These are phyloP conservation scores for Porphyrellus cyaneotinctus DNA, from an alignment of 768 basidiomycete species.

Conservation along the genomic window DNA sequence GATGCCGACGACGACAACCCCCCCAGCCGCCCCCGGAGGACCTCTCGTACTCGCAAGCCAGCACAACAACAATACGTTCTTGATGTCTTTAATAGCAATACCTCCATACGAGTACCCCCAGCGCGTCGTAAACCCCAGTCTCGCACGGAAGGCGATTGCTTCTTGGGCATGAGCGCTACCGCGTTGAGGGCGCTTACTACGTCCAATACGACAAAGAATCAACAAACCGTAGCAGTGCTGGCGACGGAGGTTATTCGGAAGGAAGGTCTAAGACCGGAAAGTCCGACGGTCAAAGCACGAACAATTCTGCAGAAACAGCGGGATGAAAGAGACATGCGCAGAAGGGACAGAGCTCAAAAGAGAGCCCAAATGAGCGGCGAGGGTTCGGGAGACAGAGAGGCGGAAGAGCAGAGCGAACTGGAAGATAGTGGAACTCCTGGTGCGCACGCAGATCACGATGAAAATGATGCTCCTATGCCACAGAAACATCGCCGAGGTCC, in stretches of 20 bases:
- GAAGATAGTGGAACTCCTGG: constrained; percentile 1
- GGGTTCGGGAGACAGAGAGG: constrained; percentile 24
- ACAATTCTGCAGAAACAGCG: constrained; percentile 64
- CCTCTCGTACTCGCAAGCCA: constrained; percentile 47
- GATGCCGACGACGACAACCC: background rate
- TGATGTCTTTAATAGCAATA: constrained; percentile 37
- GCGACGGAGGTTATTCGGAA: constrained; percentile 69
- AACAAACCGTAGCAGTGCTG: constrained; percentile 57
- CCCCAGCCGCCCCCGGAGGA: constrained; percentile 39
- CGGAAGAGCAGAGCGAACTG: constrained; percentile 26
- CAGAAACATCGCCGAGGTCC: constrained; percentile 56
- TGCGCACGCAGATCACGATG: constrained; percentile 18
- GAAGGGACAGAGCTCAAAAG: constrained; percentile 57
- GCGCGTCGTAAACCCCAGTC: constrained; percentile 44
- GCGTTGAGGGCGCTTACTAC: constrained; percentile 68
- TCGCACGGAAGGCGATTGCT: constrained; percentile 38
- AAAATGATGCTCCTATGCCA: constrained; percentile 23
- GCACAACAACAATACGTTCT: constrained; percentile 30
- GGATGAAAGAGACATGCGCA: constrained; percentile 53
- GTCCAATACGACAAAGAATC: constrained; percentile 70
- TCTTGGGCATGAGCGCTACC: constrained; percentile 64
- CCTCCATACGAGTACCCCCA: constrained; percentile 27
- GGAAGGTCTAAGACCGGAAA: constrained; percentile 69
- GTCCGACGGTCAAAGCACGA: constrained; percentile 70
- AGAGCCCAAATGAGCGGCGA: constrained; percentile 48